A percentile compares a stretch with the other conserved stretches of the same genome.
These are phyloP conservation scores for Termitomyces sp. DNA, from an alignment of 768 basidiomycete species.

Conservation along the genomic window DNA sequence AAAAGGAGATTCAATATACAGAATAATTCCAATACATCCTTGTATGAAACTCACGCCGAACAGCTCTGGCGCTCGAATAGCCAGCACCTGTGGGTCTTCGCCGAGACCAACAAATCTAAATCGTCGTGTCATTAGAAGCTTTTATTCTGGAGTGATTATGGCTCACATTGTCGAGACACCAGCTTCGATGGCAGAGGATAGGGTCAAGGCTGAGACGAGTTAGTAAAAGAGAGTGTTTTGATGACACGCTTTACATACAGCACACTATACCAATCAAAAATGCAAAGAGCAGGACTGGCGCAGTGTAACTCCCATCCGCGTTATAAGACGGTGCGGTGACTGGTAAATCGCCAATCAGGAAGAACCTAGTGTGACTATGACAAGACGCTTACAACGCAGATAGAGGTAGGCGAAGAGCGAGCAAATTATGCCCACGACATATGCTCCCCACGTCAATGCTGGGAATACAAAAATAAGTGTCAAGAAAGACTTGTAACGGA, in stretches of 20 bases:
- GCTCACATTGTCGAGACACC: constrained; percentile 83
- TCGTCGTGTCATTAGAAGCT: background rate
- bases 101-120: constrained; percentile 76
- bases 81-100: constrained; percentile 78
- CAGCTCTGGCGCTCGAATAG: constrained; percentile 64
- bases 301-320: constrained; percentile 67
- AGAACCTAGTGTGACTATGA: too few species aligned
- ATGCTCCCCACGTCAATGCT: constrained; percentile 81
- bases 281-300: constrained; percentile 71
- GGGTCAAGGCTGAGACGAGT: constrained; percentile 46
- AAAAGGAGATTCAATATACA: background rate
- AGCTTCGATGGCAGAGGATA: constrained; percentile 74
- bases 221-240: background rate
- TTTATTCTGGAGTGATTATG: background rate
- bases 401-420: constrained; percentile 78
- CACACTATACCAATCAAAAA: constrained; percentile 76
- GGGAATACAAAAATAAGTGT: background rate
- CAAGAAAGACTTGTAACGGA: background rate
- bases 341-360: constrained; percentile 18
- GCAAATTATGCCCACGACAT: constrained; percentile 67
- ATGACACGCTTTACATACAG: constrained; percentile 37
- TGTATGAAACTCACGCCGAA: constrained; percentile 44
- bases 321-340: constrained; percentile 78
- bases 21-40: background rate
- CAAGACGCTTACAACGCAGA: constrained; percentile 47